Base-by-base conservation (phyloP, 179 eudicot species). In the Heliamphora ciliata region DNA sequence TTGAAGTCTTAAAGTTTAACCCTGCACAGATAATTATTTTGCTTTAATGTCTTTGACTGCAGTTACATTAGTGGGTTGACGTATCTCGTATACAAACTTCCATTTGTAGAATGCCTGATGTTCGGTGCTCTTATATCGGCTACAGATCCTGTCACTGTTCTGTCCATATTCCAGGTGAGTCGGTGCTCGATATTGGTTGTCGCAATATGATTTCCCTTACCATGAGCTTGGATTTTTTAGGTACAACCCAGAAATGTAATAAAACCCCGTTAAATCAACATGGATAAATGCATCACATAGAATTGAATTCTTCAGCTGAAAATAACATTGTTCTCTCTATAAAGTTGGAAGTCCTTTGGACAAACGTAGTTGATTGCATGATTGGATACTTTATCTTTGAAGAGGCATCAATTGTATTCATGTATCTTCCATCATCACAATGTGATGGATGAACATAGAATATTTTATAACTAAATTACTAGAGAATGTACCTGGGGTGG, bases 51-150 rank as follows among this genome's bases (percentile, higher is more conserved):
- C 52, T 60, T 47, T n/a, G 83, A 58, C 81, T 81, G 76, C 88
- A 97, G 99, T 84, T 97, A 97, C 88, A 94, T 97, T 86, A 98
- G 97, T 31, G 99, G 99, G 54, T 78, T 91, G 80, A 85, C 87
- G 68, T 92, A 48, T 83, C 93, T 97, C 83, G 91, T 97, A 89
- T 97, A 93, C 83, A 88, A 80, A 84, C 97, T 97, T 79, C 99
- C 99, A 52, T 91, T 97, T 75, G 86, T 93, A 52, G 99, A 97
- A 81, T 97, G 99, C 83, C 85, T 97, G 88, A 97, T 97, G 99
- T 97, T 97, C 86, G 99, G 99, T 76, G 99, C 99, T 82, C 91
- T 97, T 54, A 97, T 97, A 88, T 94, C 99, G 59, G 97, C 99
- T 54, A 97, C 99, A 2, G 99, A 97, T 86, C 99, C 99, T 79